Base-by-base conservation (phyloP, 495 filamentous ascomycete genomes). In the Xylaria longipes region DNA sequence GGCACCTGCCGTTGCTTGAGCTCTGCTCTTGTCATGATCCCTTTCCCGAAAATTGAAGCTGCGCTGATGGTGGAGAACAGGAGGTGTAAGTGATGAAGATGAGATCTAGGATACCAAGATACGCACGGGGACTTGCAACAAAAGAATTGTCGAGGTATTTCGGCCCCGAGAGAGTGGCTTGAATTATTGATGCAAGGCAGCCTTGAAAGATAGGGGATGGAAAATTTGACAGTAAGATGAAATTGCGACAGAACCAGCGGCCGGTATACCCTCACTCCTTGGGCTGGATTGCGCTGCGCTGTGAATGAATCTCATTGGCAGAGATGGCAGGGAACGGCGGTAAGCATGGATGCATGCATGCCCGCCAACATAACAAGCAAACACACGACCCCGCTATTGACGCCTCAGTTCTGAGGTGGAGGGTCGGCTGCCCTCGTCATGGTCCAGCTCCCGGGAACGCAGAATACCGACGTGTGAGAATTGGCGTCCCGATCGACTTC, bases 1-100 rank as follows among this genome's bases (percentile, higher is more conserved):
- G 52, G 52, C 52, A 56, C 52, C 9, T 56, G 52, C 52, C 52
- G 52, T 56, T 56, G 22, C 22, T 56, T 56, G 22, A 56, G 22
- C 22, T 56, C 52, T 56, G 52, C 52, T 56, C 52, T 25, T 29
- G 52, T 31, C 52, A 56, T 56, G 52, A 14, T 29, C 25, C 25
- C 6, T 56, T 29, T 56, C 22, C n/a, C 25, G 22, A 56, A 14
- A 25, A 52, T 52, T 3, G 1, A 25, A 52, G 48, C 48, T 52
- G 48, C 48, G 48, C 22, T 25, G 22, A 52, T 25, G 48, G 20
- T 52, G 48, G 15, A 56, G 52, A 2, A 29, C 22, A 56, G 25
- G 52, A 31, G 52, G 25, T 3, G 52, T 56, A 56, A 14, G 22
- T 17, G 20, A 6, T 17, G 52, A 11, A 56, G 52, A 56, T 3